Conservation (phyloP, 176 grass and related monocot genomes). For the Musa beccarii region DNA sequence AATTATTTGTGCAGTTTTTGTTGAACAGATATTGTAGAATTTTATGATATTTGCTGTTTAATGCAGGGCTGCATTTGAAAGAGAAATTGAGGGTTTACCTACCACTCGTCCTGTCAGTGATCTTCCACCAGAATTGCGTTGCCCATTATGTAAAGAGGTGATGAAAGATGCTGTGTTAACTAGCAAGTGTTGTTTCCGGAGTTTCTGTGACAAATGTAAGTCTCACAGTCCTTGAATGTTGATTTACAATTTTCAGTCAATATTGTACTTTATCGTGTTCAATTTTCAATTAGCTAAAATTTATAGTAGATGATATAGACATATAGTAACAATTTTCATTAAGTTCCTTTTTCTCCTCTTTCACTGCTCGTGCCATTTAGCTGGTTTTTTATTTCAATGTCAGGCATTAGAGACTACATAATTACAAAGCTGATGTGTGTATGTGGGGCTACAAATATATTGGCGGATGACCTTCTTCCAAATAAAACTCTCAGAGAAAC, state of each 20-base stretch:
- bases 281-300: neutral
- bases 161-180: conserved; percentile 98
- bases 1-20: neutral
- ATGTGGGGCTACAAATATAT: conserved; percentile 75
- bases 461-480: conserved; percentile 82
- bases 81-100: conserved; percentile 89
- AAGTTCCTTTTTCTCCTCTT: too few relatives aligned
- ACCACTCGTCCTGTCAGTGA: conserved; percentile 53
- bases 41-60: conserved; percentile 23
- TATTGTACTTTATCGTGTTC: too few relatives aligned
- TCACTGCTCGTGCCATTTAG: too few relatives aligned
- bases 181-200: conserved; percentile 98
- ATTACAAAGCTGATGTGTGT: conserved; percentile 71
- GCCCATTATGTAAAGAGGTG: conserved; percentile 91
- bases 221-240: conserved; percentile 4
- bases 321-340: too few relatives aligned
- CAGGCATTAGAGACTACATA: conserved; percentile 81
- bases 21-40: neutral
- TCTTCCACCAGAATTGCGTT: conserved; percentile 77
- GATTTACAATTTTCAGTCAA: neutral
- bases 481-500: conserved; percentile 85
- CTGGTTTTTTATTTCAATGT: neutral
- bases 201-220: conserved; percentile 98
- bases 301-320: too few relatives aligned
- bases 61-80: conserved; percentile 93